These are phyloP conservation scores for Cystofilobasidium capitatum DNA, from an alignment of 768 basidiomycete genomes.

Conservation along the genomic window DNA sequence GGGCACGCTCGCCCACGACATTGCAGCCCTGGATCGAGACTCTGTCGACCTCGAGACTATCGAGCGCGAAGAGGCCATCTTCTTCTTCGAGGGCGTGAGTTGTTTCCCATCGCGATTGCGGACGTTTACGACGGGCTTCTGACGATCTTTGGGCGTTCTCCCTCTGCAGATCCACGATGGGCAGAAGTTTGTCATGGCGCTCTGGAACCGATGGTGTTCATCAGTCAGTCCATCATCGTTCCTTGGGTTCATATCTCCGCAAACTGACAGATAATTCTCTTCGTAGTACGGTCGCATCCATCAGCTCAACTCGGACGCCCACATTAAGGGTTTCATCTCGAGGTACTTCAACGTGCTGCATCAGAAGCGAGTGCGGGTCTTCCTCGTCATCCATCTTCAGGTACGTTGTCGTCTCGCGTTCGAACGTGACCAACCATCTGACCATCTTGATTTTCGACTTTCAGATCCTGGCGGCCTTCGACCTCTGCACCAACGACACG, in stretches of 20 bases:
- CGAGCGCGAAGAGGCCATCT: conserved; percentile 12
- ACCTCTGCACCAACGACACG: conserved; percentile 11
- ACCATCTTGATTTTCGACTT: background rate
- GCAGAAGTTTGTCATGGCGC: conserved; percentile 12
- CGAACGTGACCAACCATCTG: no score
- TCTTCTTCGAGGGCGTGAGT: conserved; percentile 18
- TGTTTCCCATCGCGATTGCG: background rate
- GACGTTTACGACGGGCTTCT: background rate
- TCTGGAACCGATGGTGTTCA: conserved; percentile 13
- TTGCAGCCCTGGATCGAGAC: background rate
- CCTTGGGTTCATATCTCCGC: background rate
- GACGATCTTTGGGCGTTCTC: background rate
- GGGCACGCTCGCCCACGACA: conserved; percentile 1
- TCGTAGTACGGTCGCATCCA: conserved; percentile 8
- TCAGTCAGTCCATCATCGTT: background rate
- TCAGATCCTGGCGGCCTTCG: conserved; percentile 3
- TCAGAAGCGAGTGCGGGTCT: background rate
- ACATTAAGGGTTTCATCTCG: conserved; percentile 1
- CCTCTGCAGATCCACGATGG: conserved; percentile 12
- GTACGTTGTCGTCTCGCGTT: background rate
- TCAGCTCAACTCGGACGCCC: background rate
- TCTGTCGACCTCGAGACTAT: conserved; percentile 8
- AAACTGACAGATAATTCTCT: background rate
- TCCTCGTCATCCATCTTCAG: conserved; percentile 8
- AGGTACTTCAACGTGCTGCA: conserved; percentile 4